phyloP scores from a whole-genome alignment of 306 rosid genomes.

The Oxytropis ochrocephala region DNA sequence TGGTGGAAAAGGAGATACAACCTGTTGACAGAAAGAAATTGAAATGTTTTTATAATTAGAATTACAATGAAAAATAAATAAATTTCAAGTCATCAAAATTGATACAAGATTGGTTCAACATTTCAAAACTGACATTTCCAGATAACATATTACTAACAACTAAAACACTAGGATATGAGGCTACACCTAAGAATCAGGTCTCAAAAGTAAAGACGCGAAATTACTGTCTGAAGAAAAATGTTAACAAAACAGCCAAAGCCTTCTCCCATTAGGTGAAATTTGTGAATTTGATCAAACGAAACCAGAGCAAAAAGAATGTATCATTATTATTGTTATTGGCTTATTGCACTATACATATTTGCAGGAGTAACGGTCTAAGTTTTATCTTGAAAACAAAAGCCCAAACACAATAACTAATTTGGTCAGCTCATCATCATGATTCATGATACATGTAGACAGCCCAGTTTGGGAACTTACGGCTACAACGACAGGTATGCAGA shows the following conservation, averaged over 20 bases:
- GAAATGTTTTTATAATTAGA: not conserved
- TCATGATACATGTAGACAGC: not conserved
- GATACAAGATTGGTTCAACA: not conserved
- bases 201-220: not conserved
- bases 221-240: not conserved
- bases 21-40: slow-evolving; percentile 26
- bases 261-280: not conserved
- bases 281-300: not conserved
- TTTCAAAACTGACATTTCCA: not conserved
- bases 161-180: not conserved
- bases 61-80: not conserved
- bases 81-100: not conserved
- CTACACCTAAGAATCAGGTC: not conserved
- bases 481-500: slow-evolving; percentile 74
- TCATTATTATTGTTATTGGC: not conserved
- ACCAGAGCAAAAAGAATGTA: not conserved
- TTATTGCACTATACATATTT: not conserved
- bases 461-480: slow-evolving; percentile 50
- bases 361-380: not conserved
- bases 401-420: not conserved
- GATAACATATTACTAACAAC: not conserved
- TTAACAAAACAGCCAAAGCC: not conserved
- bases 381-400: not conserved
- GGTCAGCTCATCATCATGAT: not conserved
- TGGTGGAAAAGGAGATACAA: slow-evolving; percentile 85